phyloP scores from a whole-genome alignment of 2,329 filamentous ascomycete species.

The Periconia digitata region DNA sequence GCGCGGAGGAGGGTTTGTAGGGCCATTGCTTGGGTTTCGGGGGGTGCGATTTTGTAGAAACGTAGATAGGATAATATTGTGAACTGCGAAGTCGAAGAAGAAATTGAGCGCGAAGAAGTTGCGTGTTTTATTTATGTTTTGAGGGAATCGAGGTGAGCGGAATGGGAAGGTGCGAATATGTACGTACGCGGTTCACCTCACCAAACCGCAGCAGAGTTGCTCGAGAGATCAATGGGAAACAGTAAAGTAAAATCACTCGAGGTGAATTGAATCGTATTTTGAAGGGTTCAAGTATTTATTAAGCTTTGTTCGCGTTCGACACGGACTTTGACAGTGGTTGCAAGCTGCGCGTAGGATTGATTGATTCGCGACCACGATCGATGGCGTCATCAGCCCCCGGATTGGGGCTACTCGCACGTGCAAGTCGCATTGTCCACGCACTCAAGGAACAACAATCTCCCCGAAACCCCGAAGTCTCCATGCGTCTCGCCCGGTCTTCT shows the following conservation, averaged over 20 bases:
- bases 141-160: not conserved
- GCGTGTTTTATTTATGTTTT: not conserved
- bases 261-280: not conserved
- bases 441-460: not conserved
- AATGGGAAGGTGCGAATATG: not conserved
- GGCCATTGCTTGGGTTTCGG: constrained; percentile 23
- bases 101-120: too few species aligned
- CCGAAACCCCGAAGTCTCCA: too few species aligned
- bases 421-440: too few species aligned
- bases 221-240: too few species aligned
- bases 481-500: too few species aligned
- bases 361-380: not conserved
- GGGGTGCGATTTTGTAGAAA: not conserved
- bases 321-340: not conserved
- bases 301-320: not conserved
- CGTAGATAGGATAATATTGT: too few species aligned
- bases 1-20: constrained; percentile 57
- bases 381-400: not conserved
- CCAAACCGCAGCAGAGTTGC: too few species aligned
- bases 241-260: too few species aligned
- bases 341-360: too few species aligned
- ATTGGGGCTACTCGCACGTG: not conserved
- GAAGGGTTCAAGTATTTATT: not conserved
- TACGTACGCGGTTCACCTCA: not conserved
- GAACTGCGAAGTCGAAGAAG: not conserved